phyloP scores from a whole-genome alignment of 768 basidiomycete species.

The Boletus pseudopeckii region DNA sequence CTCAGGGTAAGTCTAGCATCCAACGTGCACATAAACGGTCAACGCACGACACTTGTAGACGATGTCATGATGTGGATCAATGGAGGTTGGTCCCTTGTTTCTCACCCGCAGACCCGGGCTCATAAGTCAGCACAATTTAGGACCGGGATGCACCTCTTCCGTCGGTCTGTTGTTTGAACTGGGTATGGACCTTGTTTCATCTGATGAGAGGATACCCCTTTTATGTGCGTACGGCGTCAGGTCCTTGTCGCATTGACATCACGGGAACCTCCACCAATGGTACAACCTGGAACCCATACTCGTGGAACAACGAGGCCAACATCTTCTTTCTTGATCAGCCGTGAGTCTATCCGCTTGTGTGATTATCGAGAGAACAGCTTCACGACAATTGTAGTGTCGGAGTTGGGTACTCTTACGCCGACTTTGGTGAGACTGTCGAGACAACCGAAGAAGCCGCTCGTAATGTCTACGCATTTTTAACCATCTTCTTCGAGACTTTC shows the following conservation, averaged over 20 bases:
- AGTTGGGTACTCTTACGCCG: constrained; percentile 70
- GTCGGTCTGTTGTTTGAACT: constrained; percentile 61
- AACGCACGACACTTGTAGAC: constrained; percentile 31
- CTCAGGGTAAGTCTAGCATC: constrained; percentile 27
- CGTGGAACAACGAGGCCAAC: constrained; percentile 65
- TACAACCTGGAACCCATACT: constrained; percentile 60
- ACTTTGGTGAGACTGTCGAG: constrained; percentile 62
- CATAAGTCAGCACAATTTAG: constrained; percentile 28
- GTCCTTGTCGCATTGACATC: constrained; percentile 61
- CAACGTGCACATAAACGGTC: no score
- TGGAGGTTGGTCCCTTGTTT: constrained; percentile 38
- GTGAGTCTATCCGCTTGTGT: constrained; percentile 14
- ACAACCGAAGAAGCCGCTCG: constrained; percentile 80
- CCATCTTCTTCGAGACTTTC: constrained; percentile 80
- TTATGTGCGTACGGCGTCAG: constrained; percentile 36
- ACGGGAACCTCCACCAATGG: constrained; percentile 51
- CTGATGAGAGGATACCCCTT: constrained; percentile 11
- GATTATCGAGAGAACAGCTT: not conserved
- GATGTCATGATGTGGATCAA: constrained; percentile 74
- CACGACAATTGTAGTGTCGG: constrained; percentile 43
- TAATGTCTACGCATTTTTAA: constrained; percentile 70
- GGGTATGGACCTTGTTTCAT: constrained; percentile 27
- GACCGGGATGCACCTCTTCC: constrained; percentile 55
- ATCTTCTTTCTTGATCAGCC: constrained; percentile 74
- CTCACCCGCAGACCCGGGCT: not conserved